These are phyloP conservation scores for Arachis monticola DNA, from an alignment of 331 rosid genomes.

Conservation along the genomic window DNA sequence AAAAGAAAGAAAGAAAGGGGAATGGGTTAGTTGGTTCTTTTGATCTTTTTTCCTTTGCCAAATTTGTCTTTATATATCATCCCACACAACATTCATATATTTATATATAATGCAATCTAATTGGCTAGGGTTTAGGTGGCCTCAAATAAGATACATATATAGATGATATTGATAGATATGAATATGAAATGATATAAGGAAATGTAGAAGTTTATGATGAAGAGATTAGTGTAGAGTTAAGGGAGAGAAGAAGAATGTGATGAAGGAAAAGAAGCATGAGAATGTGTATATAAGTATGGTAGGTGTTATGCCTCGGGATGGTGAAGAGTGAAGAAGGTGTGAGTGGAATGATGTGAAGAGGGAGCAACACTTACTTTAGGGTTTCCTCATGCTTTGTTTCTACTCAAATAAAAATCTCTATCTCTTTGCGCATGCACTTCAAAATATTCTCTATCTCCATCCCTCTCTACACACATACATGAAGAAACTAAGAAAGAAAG, in stretches of 20 bases:
- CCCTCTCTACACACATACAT: background rate
- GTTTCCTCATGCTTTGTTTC: conserved; percentile 90
- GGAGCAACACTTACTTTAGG: conserved; percentile 88
- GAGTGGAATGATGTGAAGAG: conserved; percentile 97
- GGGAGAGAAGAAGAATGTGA: conserved; percentile 35
- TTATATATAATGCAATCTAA: background rate
- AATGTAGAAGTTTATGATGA: conserved; percentile 1
- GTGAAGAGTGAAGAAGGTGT: conserved; percentile 82
- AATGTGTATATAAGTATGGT: conserved; percentile 56
- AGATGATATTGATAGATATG: conserved; percentile 7
- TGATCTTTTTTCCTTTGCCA: conserved; percentile 17
- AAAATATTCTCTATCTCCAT: conserved; percentile 70
- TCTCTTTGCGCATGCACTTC: conserved; percentile 84
- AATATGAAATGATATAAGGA: background rate
- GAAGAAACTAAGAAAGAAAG: background rate
- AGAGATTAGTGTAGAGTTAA: background rate
- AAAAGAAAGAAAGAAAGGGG: conserved; percentile 30
- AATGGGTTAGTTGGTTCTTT: background rate
- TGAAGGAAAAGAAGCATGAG: conserved; percentile 40
- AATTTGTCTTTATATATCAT: conserved; percentile 21
- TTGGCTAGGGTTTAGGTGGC: conserved; percentile 20
- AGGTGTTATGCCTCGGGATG: conserved; percentile 88
- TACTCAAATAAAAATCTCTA: conserved; percentile 79
- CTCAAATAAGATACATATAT: background rate
- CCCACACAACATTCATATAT: conserved; percentile 16